A percentile compares a stretch with the other conserved stretches of the same genome.
Evolutionary conservation across 2,329 filamentous ascomycete species (phyloP).

Genomic region (Bipolaris bicolor): DNA sequence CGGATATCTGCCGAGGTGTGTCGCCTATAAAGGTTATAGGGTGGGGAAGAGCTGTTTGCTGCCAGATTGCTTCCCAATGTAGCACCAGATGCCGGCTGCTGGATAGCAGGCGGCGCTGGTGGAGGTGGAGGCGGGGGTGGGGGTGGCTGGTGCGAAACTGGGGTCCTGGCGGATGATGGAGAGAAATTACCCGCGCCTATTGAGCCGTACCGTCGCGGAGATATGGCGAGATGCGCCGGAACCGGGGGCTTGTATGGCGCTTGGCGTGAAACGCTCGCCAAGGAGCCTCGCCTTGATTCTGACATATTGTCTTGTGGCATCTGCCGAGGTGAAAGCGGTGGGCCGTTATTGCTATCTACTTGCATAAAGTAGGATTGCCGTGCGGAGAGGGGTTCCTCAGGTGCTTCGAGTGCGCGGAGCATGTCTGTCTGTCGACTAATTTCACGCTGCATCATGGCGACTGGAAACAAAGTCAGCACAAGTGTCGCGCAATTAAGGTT

Average conservation of each 20-base stretch:
- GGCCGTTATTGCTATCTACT: conserved; percentile 56
- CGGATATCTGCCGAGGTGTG: conserved; percentile 97
- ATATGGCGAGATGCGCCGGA: conserved; percentile 79
- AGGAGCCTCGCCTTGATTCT: conserved; percentile 74
- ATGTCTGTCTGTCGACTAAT: conserved; percentile 67
- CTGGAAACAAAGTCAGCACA: conserved; percentile 45
- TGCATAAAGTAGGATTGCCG: conserved; percentile 57
- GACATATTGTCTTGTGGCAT: conserved; percentile 70
- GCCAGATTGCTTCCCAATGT: conserved; percentile 48
- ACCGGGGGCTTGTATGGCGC: conserved; percentile 78
- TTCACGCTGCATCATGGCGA: conserved; percentile 63
- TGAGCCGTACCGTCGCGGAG: conserved; percentile 84
- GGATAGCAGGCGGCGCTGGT: conserved; percentile 69
- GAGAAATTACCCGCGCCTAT: conserved; percentile 74
- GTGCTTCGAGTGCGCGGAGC: conserved; percentile 61
- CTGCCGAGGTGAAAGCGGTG: conserved; percentile 86
- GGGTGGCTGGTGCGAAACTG: conserved; percentile 65
- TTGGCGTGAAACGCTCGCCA: conserved; percentile 60
- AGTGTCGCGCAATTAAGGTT: conserved; percentile 31
- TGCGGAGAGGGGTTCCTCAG: conserved; percentile 68
- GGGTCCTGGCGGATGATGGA: conserved; percentile 75
- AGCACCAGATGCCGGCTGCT: conserved; percentile 63
- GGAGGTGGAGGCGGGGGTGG: conserved; percentile 68
- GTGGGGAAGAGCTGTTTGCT: conserved; percentile 56
- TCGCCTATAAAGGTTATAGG: conserved; percentile 74